Evolutionary conservation across 169 alveolate species (phyloP), one percentile per base, ranked within the genome.

Genomic region (Cryptosporidium baileyi): DNA sequence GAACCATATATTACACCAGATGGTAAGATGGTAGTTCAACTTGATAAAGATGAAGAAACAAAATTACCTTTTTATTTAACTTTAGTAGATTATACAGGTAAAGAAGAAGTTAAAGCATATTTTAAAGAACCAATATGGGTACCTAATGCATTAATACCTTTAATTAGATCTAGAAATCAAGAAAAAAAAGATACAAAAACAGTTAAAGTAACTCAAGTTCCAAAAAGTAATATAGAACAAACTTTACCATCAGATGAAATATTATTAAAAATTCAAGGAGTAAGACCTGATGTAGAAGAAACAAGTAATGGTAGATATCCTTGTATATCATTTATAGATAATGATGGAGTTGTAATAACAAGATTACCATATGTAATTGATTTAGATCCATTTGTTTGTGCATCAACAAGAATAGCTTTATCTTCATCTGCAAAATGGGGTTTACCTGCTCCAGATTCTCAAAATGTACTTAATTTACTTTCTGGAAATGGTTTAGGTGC

Each of bases 391-490:
- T 74, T 74, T 52, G 67, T 41, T 7, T 74, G 74, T 38, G 85
- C 85, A 17, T 74, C 85, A n/a, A 74, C 74, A n/a, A 74, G 85
- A 74, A 41, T 74, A n/a, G 67, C 85, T 6, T 40, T 74, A 11
- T 28, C 15, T 9, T 17, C 85, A 13, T 51, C 85, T 4, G 51
- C 65, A 17, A 51, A 74, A 57, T 74, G 85, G 85, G 57, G 67
- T 24, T 61, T 74, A 13, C 85, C 85, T 6, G 34, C 67, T 40
- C 85, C 65, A 15, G 74, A 74, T 26, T 74, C 85, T n/a, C 65
- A 74, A 15, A 17, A 36, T 22, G 40, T 41, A 17, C 28, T 57
- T n/a, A 32, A 34, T 22, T 24, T 74, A n/a, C 59, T 74, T 11
- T 26, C 52, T 3, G 85, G 85, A 13, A 36, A 44, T 9, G 85